A percentile compares a stretch with the other conserved stretches of the same genome.
These are phyloP conservation scores for Dictyostelium purpureum DNA, from an alignment of 78 protist genomes.

Conservation along the genomic window DNA sequence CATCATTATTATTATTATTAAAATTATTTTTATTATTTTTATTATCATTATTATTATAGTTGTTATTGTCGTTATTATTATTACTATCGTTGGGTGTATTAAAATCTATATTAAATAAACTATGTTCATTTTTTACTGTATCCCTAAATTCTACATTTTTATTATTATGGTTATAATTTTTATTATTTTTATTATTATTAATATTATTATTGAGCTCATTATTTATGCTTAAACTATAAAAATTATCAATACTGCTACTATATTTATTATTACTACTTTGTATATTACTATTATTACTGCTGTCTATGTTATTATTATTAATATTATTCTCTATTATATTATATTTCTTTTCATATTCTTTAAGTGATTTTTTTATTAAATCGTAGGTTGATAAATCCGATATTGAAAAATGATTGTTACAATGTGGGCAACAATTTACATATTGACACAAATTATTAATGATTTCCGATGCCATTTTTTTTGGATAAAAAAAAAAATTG, in stretches of 20 bases:
- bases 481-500: too few species aligned
- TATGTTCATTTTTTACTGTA: background rate
- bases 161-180: background rate
- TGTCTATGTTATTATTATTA: background rate
- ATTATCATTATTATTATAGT: background rate
- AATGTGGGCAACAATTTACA: conserved; percentile 25
- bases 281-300: background rate
- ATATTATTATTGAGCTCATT: background rate
- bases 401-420: background rate
- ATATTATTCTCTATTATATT: background rate
- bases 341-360: background rate
- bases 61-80: background rate
- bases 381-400: background rate
- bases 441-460: background rate
- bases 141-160: background rate
- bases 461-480: background rate
- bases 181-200: background rate
- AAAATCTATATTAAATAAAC: background rate
- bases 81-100: background rate
- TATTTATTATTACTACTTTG: background rate
- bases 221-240: background rate
- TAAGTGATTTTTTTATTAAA: background rate
- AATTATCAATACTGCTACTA: background rate
- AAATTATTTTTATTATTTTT: background rate
- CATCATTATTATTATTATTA: background rate